Percentiles rank a stretch among this genome's conserved stretches.
Conservation (phyloP, 2,329 filamentous ascomycete genomes). For the Aureobasidium musti region DNA sequence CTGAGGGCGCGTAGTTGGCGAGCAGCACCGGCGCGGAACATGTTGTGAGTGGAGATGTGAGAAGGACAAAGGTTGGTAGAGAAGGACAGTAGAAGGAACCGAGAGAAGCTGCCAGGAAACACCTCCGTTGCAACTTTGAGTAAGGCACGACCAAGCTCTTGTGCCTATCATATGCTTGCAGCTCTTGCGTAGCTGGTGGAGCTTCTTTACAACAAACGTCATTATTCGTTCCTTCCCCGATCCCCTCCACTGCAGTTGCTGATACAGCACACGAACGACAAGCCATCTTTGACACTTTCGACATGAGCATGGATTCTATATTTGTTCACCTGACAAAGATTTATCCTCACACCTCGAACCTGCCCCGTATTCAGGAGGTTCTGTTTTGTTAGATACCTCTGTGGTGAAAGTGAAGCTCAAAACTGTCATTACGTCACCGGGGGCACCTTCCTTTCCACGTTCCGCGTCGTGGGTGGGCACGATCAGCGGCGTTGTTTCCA, state of each 20-base stretch:
- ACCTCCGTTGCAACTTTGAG: background rate
- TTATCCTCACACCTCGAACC: background rate
- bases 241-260: background rate
- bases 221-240: background rate
- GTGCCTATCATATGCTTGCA: slow-evolving; percentile 4
- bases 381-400: background rate
- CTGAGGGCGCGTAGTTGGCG: slow-evolving; percentile 47
- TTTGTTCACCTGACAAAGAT: background rate
- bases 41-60: slow-evolving; percentile 31
- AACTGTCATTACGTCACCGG: background rate
- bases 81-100: background rate
- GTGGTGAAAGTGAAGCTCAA: background rate
- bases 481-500: slow-evolving; percentile 27
- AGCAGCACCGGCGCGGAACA: slow-evolving; percentile 51
- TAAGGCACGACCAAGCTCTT: slow-evolving; percentile 10
- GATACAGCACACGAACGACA: background rate
- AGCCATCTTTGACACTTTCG: too few relatives aligned
- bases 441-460: slow-evolving; percentile 15
- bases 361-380: background rate
- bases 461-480: slow-evolving; percentile 13
- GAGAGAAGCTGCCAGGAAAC: slow-evolving; percentile 1
- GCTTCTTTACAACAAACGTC: background rate
- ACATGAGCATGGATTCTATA: background rate
- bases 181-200: slow-evolving; percentile 18
- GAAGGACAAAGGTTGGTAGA: slow-evolving; percentile 9